These are phyloP conservation scores for Xylariaceae sp. DNA, from an alignment of 2,329 filamentous ascomycete genomes.

Conservation along the genomic window DNA sequence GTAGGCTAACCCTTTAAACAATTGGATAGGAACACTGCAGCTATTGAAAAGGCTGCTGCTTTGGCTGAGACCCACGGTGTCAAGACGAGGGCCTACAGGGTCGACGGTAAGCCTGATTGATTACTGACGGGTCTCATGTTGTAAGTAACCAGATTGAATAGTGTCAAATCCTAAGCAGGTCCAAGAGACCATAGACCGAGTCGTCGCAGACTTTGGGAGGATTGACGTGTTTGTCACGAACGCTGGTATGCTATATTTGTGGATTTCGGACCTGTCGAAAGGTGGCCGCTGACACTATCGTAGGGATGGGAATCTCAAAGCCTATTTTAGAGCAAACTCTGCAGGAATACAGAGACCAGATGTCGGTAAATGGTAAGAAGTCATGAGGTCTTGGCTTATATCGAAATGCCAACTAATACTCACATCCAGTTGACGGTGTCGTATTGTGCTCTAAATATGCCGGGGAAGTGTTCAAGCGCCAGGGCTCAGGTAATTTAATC, in stretches of 20 bases:
- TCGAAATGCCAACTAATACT: conserved; percentile 2
- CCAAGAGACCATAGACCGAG: conserved; percentile 12
- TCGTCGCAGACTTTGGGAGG: conserved; percentile 15
- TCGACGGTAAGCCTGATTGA: conserved; percentile 11
- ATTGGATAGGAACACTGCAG: conserved; percentile 12
- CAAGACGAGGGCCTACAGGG: conserved; percentile 13
- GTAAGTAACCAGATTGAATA: conserved; percentile 5
- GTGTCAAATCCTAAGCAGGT: conserved; percentile 14
- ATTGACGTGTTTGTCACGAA: conserved; percentile 21
- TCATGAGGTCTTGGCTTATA: no score
- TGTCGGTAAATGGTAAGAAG: conserved; percentile 15
- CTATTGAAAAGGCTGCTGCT: conserved; percentile 10
- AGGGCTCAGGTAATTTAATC: conserved; percentile 21
- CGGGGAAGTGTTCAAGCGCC: conserved; percentile 19
- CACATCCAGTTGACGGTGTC: conserved; percentile 14
- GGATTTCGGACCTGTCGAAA: background rate
- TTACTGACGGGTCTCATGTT: background rate
- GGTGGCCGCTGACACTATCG: conserved; percentile 1
- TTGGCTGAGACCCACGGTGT: conserved; percentile 11
- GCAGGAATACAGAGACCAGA: conserved; percentile 17
- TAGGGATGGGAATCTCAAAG: conserved; percentile 17
- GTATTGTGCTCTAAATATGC: conserved; percentile 18
- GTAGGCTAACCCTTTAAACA: conserved; percentile 2
- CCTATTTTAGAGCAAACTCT: conserved; percentile 15
- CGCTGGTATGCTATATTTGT: conserved; percentile 10